Conservation (phyloP, 768 basidiomycete genomes). For the Mycena rebaudengoi region DNA sequence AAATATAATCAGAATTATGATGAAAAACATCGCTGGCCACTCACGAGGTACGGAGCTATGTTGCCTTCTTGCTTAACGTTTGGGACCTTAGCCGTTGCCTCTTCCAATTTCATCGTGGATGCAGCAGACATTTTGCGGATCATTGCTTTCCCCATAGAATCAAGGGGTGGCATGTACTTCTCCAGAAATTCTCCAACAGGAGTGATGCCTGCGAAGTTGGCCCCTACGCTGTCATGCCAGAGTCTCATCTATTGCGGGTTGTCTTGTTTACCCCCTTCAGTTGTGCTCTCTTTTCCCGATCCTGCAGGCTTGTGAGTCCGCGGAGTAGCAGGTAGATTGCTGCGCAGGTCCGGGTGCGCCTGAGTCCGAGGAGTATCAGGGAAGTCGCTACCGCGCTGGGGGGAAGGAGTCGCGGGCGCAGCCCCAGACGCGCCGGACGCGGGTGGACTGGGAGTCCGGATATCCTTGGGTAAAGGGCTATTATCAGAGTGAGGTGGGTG, state of each 20-base stretch:
- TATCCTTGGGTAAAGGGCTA: neutral
- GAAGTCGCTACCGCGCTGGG: neutral
- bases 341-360: neutral
- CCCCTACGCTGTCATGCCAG: neutral
- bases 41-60: neutral
- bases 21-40: neutral
- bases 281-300: neutral
- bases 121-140: neutral
- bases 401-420: neutral
- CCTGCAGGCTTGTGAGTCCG: neutral
- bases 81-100: neutral
- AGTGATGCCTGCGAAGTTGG: neutral
- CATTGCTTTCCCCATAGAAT: neutral
- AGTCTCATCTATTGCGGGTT: neutral
- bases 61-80: neutral
- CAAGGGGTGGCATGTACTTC: neutral
- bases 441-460: neutral
- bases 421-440: too few species aligned
- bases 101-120: neutral
- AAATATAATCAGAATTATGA: neutral
- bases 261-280: neutral
- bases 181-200: neutral
- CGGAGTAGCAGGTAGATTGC: neutral
- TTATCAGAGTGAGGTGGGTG: neutral
- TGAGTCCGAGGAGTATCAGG: neutral